Percentiles rank a stretch among this genome's conserved stretches.
Conservation (phyloP, 805 yeast species). For the Kazachstania kunashirensis region DNA sequence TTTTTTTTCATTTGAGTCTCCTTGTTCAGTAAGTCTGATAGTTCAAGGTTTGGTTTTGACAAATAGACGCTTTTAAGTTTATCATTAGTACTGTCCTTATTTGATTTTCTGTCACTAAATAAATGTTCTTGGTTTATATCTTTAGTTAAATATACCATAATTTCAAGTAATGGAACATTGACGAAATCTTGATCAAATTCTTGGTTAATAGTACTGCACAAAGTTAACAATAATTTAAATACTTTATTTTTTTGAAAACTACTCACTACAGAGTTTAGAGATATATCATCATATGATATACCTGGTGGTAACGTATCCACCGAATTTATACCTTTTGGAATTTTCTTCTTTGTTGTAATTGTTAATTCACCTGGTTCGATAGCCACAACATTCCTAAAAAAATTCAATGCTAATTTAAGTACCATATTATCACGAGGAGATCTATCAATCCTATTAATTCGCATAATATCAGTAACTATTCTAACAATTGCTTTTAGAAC, state of each 20-base stretch:
- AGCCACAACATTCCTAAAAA: constrained; percentile 67
- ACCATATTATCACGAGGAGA: constrained; percentile 63
- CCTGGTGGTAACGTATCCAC: constrained; percentile 42
- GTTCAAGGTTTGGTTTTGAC: constrained; percentile 33
- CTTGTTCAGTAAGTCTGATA: constrained; percentile 44
- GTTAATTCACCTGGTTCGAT: constrained; percentile 63
- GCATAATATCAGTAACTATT: constrained; percentile 53
- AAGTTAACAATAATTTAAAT: constrained; percentile 58
- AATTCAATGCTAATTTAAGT: constrained; percentile 57
- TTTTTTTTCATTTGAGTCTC: constrained; percentile 48
- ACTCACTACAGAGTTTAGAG: constrained; percentile 45
- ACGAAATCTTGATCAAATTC: constrained; percentile 56
- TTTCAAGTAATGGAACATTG: constrained; percentile 57
- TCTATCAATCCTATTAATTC: constrained; percentile 44
- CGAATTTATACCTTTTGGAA: constrained; percentile 26
- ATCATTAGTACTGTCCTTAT: background rate
- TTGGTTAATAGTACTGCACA: constrained; percentile 52
- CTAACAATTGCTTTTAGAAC: constrained; percentile 62
- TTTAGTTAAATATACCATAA: constrained; percentile 51
- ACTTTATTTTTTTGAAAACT: constrained; percentile 65
- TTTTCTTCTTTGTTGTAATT: constrained; percentile 33
- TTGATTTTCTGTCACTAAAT: constrained; percentile 2
- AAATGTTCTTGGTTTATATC: constrained; percentile 37
- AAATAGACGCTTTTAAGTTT: constrained; percentile 3
- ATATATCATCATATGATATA: constrained; percentile 56